Base-by-base conservation (phyloP, 2,329 filamentous ascomycete genomes). In the Diplodia intermedia region DNA sequence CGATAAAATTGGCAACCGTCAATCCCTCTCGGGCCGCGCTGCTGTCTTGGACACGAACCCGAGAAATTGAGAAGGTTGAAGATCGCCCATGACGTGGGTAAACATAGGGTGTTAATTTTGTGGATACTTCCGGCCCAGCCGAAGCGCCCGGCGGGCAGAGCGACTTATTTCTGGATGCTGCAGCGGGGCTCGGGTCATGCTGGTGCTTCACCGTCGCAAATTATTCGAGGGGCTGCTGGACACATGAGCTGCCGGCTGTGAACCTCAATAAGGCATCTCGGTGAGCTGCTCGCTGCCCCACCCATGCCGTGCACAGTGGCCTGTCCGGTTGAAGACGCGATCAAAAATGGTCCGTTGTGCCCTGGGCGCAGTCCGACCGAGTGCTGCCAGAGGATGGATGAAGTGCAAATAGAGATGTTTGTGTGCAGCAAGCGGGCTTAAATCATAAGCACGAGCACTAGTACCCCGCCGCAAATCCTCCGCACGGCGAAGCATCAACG, bases 401-500 rank as follows among this genome's bases (percentile, higher is more conserved):
- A 26, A 23, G 50, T 23, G 29, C 26, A 7, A 15, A 53, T 18
- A 53, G 50, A 26, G 12, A 53, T 29, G 26, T 31, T 18, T 29
- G 50, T 15, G 43, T 7, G 43, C 43, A 47, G 43, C 40, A 18
- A 20, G n/a, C 43, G 15, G 38, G 20, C 29, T 43, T 60, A 47
- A 18, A 47, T 60, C 31, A 60, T 4, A 12, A 38, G 36, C 36
- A 38, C 36, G 36, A 63, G 18, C n/a, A 15, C 18, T 29, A n/a
- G 23, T 40, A 26, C 60, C 60, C 60, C 60, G 60, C 60, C 47
- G 60, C 31, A 63, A 52, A 63, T 63, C 60, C 60, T 52, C 60
- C 60, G 60, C 60, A 52, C n/a, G 11, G 15, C 26, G 18, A 18
- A 33, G 43, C 60, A 63, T 38, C 36, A 20, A 56, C 33, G 36